Conservation (phyloP, 257 asterid genomes). For the Capsicum pubescens region DNA sequence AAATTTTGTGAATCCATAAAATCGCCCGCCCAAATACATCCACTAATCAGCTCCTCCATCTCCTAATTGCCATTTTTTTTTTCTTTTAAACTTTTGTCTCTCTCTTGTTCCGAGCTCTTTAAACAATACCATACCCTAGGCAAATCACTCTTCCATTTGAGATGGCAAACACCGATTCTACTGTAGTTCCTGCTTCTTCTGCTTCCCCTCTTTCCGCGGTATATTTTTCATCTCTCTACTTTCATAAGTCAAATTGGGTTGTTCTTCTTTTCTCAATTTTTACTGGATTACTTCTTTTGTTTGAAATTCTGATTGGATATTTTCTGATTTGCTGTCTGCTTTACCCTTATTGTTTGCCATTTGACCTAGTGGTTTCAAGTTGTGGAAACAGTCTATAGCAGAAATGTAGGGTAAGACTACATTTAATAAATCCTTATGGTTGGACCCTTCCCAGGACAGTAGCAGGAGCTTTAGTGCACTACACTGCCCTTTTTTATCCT, state of each 20-base stretch:
- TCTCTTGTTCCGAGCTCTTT: slow-evolving; percentile 12
- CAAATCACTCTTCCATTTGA: slow-evolving; percentile 23
- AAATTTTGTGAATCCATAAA: slow-evolving; percentile 15
- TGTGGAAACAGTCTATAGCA: too few species aligned
- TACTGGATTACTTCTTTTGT: background rate
- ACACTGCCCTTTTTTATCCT: background rate
- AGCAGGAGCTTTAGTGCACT: too few species aligned
- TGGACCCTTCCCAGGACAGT: too few species aligned
- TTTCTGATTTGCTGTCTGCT: background rate
- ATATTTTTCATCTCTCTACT: background rate
- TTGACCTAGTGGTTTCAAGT: too few species aligned
- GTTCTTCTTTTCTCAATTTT: background rate
- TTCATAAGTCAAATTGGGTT: background rate
- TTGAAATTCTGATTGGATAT: background rate
- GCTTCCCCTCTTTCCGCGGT: slow-evolving; percentile 55
- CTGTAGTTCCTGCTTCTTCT: slow-evolving; percentile 41
- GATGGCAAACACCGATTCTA: slow-evolving; percentile 61
- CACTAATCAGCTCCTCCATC: background rate
- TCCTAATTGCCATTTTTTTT: background rate
- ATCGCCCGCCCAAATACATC: slow-evolving; percentile 56
- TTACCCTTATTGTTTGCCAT: background rate
- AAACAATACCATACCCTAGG: slow-evolving; percentile 30
- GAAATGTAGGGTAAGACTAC: too few species aligned
- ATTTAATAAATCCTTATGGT: too few species aligned
- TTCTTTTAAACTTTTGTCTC: background rate